Base-by-base conservation (phyloP, 2,329 filamentous ascomycete species). In the Trichoderma guizhouense region DNA sequence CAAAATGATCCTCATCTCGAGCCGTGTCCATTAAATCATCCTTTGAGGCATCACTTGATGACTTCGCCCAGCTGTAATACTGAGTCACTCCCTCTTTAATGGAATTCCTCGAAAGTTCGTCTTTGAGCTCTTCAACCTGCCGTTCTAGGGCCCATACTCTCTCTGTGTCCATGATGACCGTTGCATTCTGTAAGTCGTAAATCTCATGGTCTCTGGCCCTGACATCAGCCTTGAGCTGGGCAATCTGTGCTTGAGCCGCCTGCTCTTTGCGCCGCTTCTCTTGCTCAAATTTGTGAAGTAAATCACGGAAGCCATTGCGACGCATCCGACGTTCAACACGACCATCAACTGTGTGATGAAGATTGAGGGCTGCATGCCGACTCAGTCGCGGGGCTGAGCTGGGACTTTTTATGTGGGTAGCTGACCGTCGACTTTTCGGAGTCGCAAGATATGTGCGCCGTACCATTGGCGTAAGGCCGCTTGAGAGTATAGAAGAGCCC, bases 401-500 rank as follows among this genome's bases (percentile, higher is more conserved):
- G 15, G 32, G n/a, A 7, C 64, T 68, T 34, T 73, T 75, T 2
- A 78, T 74, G 1, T 86, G 83, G 0, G 84, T 83, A 0, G 86
- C 87, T 67, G 83, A 83, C 26, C 86, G 83, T 7, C 86, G 83
- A 15, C 82, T 82, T 47, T 83, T 69, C 68, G 79, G 74, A 71
- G 77, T 79, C 77, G 74, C 63, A 72, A 90, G 81, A 1, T 83
- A 83, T 0, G 88, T 83, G 24, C 87, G 85, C 47, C 83, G 82
- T 57, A 91, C 80, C 81, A 89, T 86, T 1, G 89, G 89, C 1
- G 89, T 90, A 32, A 91, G 79, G 2, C 89, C 88, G 1, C 86
- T 89, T 2, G 84, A 82, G 47, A 80, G 72, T 55, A 80, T 72
- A 0, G 80, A 77, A 1, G 83, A 82, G 0, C 86, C 87, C 9